These are phyloP conservation scores for Choanephora cucurbitarum DNA, from an alignment of 371 early-diverging fungal species.

Conservation along the genomic window DNA sequence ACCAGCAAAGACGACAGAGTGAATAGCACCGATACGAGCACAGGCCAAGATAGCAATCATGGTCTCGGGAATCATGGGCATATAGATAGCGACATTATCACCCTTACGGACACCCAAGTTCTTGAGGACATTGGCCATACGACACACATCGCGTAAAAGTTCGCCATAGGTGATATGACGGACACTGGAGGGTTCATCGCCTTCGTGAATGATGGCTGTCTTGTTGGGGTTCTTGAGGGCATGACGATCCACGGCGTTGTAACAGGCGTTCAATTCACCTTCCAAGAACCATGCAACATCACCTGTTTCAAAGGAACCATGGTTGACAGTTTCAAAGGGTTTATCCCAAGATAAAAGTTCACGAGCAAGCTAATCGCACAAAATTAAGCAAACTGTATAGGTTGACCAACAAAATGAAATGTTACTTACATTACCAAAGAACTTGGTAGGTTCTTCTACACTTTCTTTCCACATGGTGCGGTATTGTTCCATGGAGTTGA, in stretches of 20 bases:
- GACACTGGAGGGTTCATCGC: constrained; percentile 82
- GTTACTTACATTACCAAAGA: constrained; percentile 80
- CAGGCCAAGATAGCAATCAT: constrained; percentile 92
- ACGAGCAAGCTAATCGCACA: constrained; percentile 53
- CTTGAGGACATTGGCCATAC: constrained; percentile 80
- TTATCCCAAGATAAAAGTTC: constrained; percentile 77
- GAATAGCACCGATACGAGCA: constrained; percentile 93
- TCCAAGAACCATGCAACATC: constrained; percentile 92
- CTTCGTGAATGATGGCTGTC: constrained; percentile 89
- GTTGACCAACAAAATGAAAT: no score
- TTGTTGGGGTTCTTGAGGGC: constrained; percentile 67
- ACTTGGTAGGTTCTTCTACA: constrained; percentile 77
- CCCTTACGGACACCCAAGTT: constrained; percentile 86
- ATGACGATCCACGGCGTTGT: constrained; percentile 98
- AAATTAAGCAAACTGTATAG: no score
- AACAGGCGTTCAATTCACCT: constrained; percentile 91
- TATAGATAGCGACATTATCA: constrained; percentile 93
- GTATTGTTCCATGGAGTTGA: constrained; percentile 80
- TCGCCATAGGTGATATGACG: constrained; percentile 83
- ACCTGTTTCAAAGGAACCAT: constrained; percentile 70
- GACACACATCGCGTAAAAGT: constrained; percentile 79
- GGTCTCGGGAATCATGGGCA: constrained; percentile 98
- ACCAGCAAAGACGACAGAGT: constrained; percentile 93
- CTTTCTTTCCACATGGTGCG: constrained; percentile 75
- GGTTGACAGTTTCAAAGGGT: constrained; percentile 70